Base-by-base conservation (phyloP, 1,284 basidiomycete genomes). In the Cutaneotrichosporon dermatis region DNA sequence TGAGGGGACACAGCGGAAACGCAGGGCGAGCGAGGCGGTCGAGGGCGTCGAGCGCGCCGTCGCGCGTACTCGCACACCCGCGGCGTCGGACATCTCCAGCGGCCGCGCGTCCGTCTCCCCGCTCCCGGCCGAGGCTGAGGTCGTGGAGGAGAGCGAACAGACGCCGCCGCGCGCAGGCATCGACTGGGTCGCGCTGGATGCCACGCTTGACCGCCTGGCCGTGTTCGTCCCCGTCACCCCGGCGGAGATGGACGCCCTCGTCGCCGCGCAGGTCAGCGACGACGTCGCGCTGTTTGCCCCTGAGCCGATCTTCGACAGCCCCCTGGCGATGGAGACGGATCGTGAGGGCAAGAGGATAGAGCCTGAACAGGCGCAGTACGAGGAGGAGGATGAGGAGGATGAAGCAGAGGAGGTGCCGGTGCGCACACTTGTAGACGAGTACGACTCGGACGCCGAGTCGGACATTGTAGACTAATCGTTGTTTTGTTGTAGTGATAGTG, bases 161-260 rank as follows among this genome's bases (percentile, higher is more conserved):
- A 25, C 11, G 34, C 46, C 33, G 13, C 10, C 46, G 10, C 33
- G 46, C 34, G 46, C 25, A 25, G 43, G 37, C 6, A 44, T 54
- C 33, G 54, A 49, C 39, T 41, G 46, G 37, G 37, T 35, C 46
- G 39, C 39, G 33, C 39, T 55, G 4, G 54, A 55, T 15, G 39
- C 16, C 6, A 25, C 16, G 13, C 12, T 55, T 0, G 39, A 49
- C 37, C 16, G 36, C 13, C 54, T 55, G 12, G 54, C 40, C 4
- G 15, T 48, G n/a, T 49, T 49, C 11, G 46, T 55, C 10, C 46
- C 46, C 9, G 54, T 55, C n/a, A 49, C 54, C 2, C 36, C 39
- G 5, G 8, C 11, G 4, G 54, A 55, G 46, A 55, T 55, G 54
- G 54, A 55, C 33, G 39, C 7, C 9, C 54, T 55, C 45, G 33